Conservation (phyloP, 2,329 filamentous ascomycete species). For the Claviceps sp. region DNA sequence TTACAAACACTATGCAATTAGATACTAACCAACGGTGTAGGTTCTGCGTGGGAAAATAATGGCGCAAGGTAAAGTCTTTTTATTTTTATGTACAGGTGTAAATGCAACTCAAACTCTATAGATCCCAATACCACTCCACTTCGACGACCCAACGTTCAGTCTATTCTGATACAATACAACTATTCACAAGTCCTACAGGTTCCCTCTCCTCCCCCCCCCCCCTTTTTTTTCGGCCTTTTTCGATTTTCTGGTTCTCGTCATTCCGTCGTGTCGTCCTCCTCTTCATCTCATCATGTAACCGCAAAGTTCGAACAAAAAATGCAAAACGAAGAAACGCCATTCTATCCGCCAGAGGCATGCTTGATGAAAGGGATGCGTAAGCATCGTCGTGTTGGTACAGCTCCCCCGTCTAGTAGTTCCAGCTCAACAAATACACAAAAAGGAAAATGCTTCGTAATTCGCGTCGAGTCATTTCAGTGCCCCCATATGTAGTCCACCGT, state of each 20-base stretch:
- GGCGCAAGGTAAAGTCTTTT: not conserved
- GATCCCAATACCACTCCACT: not conserved
- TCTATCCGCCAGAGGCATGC: constrained; percentile 1
- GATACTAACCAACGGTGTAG: constrained; percentile 14
- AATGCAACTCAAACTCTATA: not conserved
- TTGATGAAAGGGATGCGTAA: not conserved
- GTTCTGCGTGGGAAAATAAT: constrained; percentile 34
- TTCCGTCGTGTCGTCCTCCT: not conserved
- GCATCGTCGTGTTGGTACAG: not conserved
- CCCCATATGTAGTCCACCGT: too few relatives aligned
- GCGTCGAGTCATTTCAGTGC: too few relatives aligned
- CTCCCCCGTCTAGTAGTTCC: not conserved
- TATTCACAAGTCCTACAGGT: not conserved
- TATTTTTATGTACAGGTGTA: too few relatives aligned
- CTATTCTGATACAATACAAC: not conserved
- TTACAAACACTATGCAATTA: not conserved
- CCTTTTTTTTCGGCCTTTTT: not conserved
- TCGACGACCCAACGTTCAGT: not conserved
- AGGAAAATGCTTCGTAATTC: constrained; percentile 14
- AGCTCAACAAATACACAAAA: not conserved
- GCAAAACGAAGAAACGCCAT: not conserved
- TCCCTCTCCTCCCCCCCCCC: not conserved
- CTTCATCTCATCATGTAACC: too few relatives aligned
- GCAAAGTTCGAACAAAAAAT: not conserved
- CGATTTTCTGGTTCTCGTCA: not conserved